Percentiles rank a stretch among this genome's conserved stretches.
Conservation (phyloP, 192 early-diverging fungal species). For the Mortierella alpina region DNA sequence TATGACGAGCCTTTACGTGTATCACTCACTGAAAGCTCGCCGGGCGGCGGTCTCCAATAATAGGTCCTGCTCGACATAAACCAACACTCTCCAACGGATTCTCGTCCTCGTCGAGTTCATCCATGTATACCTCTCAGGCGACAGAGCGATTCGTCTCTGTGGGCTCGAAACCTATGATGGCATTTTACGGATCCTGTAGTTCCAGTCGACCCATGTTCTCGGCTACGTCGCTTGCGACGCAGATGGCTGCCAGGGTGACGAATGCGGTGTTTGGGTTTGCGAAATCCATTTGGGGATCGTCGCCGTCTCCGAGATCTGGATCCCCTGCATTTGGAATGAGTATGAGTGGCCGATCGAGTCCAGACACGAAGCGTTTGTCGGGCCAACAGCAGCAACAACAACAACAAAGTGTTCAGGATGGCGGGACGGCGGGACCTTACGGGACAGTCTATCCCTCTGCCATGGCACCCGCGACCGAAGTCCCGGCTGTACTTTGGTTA, state of each 20-base stretch:
- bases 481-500: constrained; percentile 63
- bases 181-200: constrained; percentile 63
- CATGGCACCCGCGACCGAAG: constrained; percentile 64
- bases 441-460: constrained; percentile 55
- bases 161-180: constrained; percentile 67
- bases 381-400: neutral
- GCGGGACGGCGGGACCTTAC: constrained; percentile 40
- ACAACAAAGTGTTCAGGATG: constrained; percentile 20
- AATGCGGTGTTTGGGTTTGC: constrained; percentile 77
- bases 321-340: constrained; percentile 22
- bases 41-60: neutral
- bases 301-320: constrained; percentile 31
- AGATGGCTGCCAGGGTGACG: constrained; percentile 60
- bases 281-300: constrained; percentile 70
- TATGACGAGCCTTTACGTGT: neutral
- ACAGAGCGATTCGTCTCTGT: constrained; percentile 68
- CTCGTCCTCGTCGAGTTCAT: constrained; percentile 50
- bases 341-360: constrained; percentile 15
- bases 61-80: constrained; percentile 48
- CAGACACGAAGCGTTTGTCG: constrained; percentile 33
- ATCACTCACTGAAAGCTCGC: neutral
- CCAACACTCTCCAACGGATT: constrained; percentile 44
- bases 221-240: constrained; percentile 60
- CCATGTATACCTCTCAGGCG: constrained; percentile 52
- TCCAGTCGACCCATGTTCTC: constrained; percentile 62